A percentile compares a stretch with the other conserved stretches of the same genome.
These are phyloP conservation scores for Garcia nutans DNA, from an alignment of 345 rosid species.

Conservation along the genomic window DNA sequence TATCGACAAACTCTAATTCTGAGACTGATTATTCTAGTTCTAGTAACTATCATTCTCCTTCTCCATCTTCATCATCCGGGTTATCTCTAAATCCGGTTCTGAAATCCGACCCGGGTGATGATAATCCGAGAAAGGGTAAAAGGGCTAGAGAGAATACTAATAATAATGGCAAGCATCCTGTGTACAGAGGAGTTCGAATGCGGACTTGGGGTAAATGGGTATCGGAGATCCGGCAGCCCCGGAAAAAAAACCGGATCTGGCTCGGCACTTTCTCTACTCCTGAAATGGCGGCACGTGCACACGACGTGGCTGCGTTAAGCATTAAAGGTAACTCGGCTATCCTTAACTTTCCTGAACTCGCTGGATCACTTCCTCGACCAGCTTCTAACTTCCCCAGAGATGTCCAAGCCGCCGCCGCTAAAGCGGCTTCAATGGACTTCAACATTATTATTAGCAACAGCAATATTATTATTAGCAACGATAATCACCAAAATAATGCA, in stretches of 20 bases:
- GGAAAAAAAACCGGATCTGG: slow-evolving; percentile 96
- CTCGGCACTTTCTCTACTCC: slow-evolving; percentile 88
- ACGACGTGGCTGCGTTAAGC: slow-evolving; percentile 90
- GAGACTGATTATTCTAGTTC: slow-evolving; percentile 15
- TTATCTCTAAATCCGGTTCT: neutral
- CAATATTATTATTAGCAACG: neutral
- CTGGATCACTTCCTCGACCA: slow-evolving; percentile 72
- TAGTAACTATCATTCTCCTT: slow-evolving; percentile 18
- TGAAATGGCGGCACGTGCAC: slow-evolving; percentile 98
- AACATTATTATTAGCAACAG: neutral
- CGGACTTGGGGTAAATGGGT: slow-evolving; percentile 98
- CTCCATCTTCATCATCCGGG: slow-evolving; percentile 20
- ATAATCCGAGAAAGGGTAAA: neutral
- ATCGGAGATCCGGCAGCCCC: slow-evolving; percentile 94
- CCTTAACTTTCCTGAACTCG: slow-evolving; percentile 82
- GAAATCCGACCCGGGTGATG: slow-evolving; percentile 7
- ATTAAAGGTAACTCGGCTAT: slow-evolving; percentile 82
- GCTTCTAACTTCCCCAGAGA: slow-evolving; percentile 71
- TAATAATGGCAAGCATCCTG: slow-evolving; percentile 46
- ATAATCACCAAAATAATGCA: neutral
- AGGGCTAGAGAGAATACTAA: neutral
- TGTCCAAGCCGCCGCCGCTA: slow-evolving; percentile 86
- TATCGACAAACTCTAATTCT: neutral
- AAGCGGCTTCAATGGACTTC: slow-evolving; percentile 77
- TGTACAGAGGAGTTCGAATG: slow-evolving; percentile 85